These are phyloP conservation scores for Rutstroemia sp. DNA, from an alignment of 2,329 filamentous ascomycete genomes.

Conservation along the genomic window DNA sequence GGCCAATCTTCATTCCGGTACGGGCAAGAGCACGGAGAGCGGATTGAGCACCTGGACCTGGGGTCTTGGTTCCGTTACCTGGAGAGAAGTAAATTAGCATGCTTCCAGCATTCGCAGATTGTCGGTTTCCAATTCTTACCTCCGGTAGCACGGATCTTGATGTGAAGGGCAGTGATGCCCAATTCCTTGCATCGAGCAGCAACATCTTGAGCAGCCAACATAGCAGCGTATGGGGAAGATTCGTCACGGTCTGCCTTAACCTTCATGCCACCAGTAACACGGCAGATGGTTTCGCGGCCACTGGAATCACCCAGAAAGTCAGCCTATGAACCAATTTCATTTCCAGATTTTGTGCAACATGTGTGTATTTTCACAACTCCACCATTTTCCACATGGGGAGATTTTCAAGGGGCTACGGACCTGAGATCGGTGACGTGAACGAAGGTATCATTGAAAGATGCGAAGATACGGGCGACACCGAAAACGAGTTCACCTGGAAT, in stretches of 20 bases:
- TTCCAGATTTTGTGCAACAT: neutral
- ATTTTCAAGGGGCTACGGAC: constrained; percentile 44
- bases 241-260: constrained; percentile 99
- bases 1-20: constrained; percentile 99
- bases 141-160: constrained; percentile 99
- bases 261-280: constrained; percentile 99
- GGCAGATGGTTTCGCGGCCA: constrained; percentile 99
- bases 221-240: constrained; percentile 98
- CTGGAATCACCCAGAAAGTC: constrained; percentile 66
- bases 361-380: constrained; percentile 11
- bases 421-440: constrained; percentile 99
- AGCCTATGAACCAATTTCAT: constrained; percentile 43
- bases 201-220: constrained; percentile 99
- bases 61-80: constrained; percentile 99
- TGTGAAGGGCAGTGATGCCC: constrained; percentile 92
- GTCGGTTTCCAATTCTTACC: constrained; percentile 43
- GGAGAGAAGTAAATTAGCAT: constrained; percentile 8
- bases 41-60: constrained; percentile 96
- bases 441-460: constrained; percentile 63
- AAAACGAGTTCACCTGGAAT: constrained; percentile 64
- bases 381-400: constrained; percentile 6
- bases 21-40: constrained; percentile 97
- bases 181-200: constrained; percentile 82
- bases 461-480: constrained; percentile 73
- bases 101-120: neutral